Evolutionary conservation across 139 green algal genomes (phyloP).

Genomic region (Coccomyxa sp.): DNA sequence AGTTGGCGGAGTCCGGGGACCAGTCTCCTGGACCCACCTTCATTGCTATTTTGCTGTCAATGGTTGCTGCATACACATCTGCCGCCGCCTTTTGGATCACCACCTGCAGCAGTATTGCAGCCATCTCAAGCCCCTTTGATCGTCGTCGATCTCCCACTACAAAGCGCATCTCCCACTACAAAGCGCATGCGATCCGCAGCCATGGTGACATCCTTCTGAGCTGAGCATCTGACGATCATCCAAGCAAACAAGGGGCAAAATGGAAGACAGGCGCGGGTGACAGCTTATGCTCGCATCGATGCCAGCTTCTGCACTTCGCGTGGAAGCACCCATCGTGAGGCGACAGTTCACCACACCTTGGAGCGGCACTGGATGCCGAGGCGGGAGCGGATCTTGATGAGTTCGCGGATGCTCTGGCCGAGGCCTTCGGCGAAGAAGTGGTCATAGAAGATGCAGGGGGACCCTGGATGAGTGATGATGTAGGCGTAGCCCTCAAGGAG

Average conservation of each 20-base stretch:
- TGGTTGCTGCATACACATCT: conserved; percentile 75
- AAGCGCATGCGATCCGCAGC: no score
- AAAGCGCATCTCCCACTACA: no score
- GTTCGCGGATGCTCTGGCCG: conserved; percentile 60
- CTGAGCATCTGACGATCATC: no score
- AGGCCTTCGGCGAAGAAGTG: conserved; percentile 60
- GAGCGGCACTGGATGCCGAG: conserved; percentile 66
- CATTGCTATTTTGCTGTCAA: conserved; percentile 79
- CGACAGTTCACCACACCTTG: conserved; percentile 9
- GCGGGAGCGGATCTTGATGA: conserved; percentile 71
- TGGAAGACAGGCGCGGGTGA: no score
- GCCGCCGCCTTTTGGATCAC: conserved; percentile 50
- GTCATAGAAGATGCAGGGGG: conserved; percentile 88
- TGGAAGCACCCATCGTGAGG: no score
- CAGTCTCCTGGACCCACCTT: conserved; percentile 71
- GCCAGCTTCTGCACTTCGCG: no score
- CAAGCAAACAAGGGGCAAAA: no score
- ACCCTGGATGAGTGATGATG: conserved; percentile 90
- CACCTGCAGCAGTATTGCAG: conserved; percentile 37
- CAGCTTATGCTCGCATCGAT: no score
- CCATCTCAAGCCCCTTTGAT: neutral
- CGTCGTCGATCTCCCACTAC: neutral
- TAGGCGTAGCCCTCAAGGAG: conserved; percentile 87
- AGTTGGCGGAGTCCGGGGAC: conserved; percentile 56
- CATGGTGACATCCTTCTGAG: no score